Base-by-base conservation (phyloP, 2,329 filamentous ascomycete species). In the Elsinoe perseae region DNA sequence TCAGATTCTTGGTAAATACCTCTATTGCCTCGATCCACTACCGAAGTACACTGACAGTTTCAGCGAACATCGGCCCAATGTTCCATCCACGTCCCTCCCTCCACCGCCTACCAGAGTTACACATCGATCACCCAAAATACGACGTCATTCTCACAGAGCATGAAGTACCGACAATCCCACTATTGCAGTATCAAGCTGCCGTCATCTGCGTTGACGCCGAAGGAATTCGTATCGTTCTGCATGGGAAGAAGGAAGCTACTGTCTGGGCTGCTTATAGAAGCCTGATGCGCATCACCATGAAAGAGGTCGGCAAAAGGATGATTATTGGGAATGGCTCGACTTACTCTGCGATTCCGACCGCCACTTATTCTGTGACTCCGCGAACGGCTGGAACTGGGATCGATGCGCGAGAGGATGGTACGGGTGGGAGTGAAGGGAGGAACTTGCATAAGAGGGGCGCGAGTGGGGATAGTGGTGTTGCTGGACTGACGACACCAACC, bases 61-160 rank as follows among this genome's bases (percentile, higher is more conserved):
- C 30, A 52, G 48, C 48, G 20, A 52, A 52, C 30, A 52, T 52
- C 18, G 30, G 14, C 16, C 25, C 30, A 6, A 32, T 36, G 16
- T 18, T 25, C 16, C 28, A n/a, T 4, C 9, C n/a, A 18, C 48
- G 48, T 25, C 32, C 28, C 3, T 52, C 48, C 14, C 48, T 52
- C 12, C 48, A 52, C 30, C 18, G 16, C 20, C 30, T 52, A 7
- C 48, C 30, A 7, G 48, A 30, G 9, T 10, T 52, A 18, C 48
- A 52, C 18, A 28, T 20, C 2, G 12, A 16, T 18, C 28, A 34
- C 7, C 23, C 52, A 18, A 42, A 12, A 34, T 54, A 54, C 36
- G 25, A 44, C 20, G 52, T 54, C 36, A 54, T 44, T 23, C 52
- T 54, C 25, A 28, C 52, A 12, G 52, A 54, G 30, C 52, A 54